Evolutionary conservation across 2,329 filamentous ascomycete species (phyloP).

Genomic region (Nemania sp.): DNA sequence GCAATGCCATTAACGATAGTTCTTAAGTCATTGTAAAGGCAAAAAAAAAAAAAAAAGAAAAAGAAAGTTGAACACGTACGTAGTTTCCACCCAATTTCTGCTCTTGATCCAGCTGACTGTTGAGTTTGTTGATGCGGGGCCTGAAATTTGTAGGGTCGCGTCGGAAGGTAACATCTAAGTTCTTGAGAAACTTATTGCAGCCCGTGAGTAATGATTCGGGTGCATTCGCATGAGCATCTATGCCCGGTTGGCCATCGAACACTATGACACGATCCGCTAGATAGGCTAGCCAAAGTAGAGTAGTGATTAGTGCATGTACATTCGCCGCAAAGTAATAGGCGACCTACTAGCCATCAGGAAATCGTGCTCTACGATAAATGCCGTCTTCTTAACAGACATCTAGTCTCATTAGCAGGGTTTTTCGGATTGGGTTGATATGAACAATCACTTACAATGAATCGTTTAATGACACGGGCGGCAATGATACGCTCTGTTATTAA

Average conservation of each 20-base stretch:
- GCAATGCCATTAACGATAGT: constrained; percentile 19
- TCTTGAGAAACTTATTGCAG: constrained; percentile 96
- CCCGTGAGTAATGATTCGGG: constrained; percentile 92
- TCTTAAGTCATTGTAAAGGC: not conserved
- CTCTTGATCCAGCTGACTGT: constrained; percentile 95
- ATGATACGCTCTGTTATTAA: constrained; percentile 75
- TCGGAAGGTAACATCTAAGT: constrained; percentile 96
- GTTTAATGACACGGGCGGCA: constrained; percentile 95
- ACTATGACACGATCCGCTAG: constrained; percentile 92
- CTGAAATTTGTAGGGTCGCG: constrained; percentile 95
- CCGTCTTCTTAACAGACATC: constrained; percentile 99
- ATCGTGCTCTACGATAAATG: constrained; percentile 99
- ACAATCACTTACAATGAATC: constrained; percentile 68
- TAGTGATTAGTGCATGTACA: constrained; percentile 1
- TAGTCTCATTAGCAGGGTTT: constrained; percentile 8
- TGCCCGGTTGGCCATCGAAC: constrained; percentile 91
- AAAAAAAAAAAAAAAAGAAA: too few species aligned
- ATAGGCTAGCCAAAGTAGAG: constrained; percentile 44
- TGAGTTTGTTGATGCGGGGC: constrained; percentile 96
- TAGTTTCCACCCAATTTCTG: constrained; percentile 94
- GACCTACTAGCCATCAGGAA: constrained; percentile 81
- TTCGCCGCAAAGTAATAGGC: too few species aligned
- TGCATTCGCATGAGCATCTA: constrained; percentile 82
- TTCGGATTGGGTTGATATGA: not conserved
- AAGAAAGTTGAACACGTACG: constrained; percentile 59